Evolutionary conservation across 495 filamentous ascomycete genomes (phyloP).

Genomic region (Penicillium paradoxum): DNA sequence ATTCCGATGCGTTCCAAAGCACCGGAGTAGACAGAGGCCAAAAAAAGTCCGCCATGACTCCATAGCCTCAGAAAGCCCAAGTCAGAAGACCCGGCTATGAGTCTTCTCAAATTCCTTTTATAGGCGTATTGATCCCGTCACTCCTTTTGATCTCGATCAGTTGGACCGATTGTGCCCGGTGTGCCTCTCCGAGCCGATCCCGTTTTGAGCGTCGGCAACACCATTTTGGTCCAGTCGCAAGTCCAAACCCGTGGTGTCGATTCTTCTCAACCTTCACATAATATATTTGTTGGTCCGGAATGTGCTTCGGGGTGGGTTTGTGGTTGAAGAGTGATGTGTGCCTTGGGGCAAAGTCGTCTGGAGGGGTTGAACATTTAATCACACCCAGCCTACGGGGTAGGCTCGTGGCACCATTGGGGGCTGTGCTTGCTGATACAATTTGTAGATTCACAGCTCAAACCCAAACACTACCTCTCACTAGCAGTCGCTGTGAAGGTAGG

Average conservation of each 20-base stretch:
- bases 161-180: neutral
- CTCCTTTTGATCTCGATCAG: neutral
- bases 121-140: neutral
- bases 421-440: neutral
- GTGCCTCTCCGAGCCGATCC: neutral
- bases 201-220: neutral
- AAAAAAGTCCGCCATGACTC: neutral
- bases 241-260: neutral
- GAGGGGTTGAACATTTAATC: neutral
- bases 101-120: neutral
- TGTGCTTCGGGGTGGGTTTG: neutral
- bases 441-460: neutral
- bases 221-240: neutral
- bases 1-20: neutral
- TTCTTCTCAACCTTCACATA: neutral
- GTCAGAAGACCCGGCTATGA: neutral
- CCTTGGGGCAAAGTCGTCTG: neutral
- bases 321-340: neutral
- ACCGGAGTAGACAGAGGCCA: neutral
- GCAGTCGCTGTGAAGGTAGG: neutral
- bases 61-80: neutral
- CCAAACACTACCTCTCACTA: neutral
- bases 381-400: neutral
- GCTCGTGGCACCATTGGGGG: neutral
- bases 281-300: neutral